Conservation (phyloP, 2,329 filamentous ascomycete genomes). For the Cladosporium velox region DNA sequence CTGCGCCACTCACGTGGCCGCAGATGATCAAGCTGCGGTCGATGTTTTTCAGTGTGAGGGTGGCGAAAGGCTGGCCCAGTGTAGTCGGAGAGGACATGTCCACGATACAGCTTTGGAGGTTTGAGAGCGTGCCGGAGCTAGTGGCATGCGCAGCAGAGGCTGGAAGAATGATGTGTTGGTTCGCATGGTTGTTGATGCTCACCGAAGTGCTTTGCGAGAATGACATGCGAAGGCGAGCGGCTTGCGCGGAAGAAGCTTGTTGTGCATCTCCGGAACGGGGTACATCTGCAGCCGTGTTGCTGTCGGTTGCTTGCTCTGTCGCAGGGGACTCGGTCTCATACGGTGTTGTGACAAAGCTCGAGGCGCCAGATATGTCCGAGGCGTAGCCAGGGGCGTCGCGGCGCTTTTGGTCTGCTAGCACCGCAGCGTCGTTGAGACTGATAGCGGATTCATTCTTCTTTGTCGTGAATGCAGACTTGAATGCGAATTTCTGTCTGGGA, state of each 20-base stretch:
- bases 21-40: conserved; percentile 71
- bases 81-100: conserved; percentile 72
- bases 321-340: conserved; percentile 29
- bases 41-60: conserved; percentile 69
- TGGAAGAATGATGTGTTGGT: conserved; percentile 76
- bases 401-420: conserved; percentile 51
- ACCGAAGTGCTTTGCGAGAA: conserved; percentile 60
- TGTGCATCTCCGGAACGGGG: conserved; percentile 50
- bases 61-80: conserved; percentile 66
- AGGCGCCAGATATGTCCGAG: conserved; percentile 41
- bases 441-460: conserved; percentile 48
- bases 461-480: conserved; percentile 56
- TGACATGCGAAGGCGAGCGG: conserved; percentile 47
- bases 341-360: conserved; percentile 46
- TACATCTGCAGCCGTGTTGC: conserved; percentile 20
- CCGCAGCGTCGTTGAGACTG: conserved; percentile 58
- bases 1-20: conserved; percentile 75
- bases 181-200: conserved; percentile 63
- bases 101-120: conserved; percentile 70
- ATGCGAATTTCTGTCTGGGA: conserved; percentile 80
- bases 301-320: conserved; percentile 26
- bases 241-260: conserved; percentile 51
- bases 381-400: conserved; percentile 44
- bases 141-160: conserved; percentile 69
- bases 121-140: conserved; percentile 71